Evolutionary conservation across 176 grass and related monocot species (phyloP).

Genomic region (Coix lacrymajobi): DNA sequence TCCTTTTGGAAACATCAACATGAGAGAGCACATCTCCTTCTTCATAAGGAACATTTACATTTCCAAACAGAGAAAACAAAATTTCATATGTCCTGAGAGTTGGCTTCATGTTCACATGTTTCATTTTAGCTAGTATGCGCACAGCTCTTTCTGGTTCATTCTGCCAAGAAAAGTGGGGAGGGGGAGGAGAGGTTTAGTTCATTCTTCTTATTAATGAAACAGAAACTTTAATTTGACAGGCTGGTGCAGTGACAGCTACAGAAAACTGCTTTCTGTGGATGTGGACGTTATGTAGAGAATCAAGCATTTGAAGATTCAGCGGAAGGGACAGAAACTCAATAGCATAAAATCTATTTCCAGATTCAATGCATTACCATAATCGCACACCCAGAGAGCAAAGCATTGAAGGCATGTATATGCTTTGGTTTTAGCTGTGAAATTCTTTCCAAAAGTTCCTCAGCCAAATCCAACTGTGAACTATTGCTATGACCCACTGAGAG

Average conservation of each 20-base stretch:
- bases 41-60: conserved; percentile 75
- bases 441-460: conserved; percentile 60
- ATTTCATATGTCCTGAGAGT: conserved; percentile 62
- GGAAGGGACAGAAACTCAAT: background rate
- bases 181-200: background rate
- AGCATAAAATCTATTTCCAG: conserved; percentile 16
- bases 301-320: conserved; percentile 12
- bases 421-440: conserved; percentile 54
- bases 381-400: conserved; percentile 61
- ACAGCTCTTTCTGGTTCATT: conserved; percentile 79
- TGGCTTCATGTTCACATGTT: conserved; percentile 58
- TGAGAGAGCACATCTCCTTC: conserved; percentile 80
- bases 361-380: conserved; percentile 57
- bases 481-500: conserved; percentile 63
- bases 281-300: background rate
- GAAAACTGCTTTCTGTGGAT: background rate
- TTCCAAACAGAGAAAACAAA: conserved; percentile 80
- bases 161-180: conserved; percentile 30
- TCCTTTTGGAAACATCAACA: conserved; percentile 81
- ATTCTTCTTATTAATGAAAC: background rate
- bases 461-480: conserved; percentile 62
- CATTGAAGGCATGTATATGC: conserved; percentile 45
- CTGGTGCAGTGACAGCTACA: background rate
- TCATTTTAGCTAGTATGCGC: conserved; percentile 65
- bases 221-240: background rate